Conservation (phyloP, 2,329 filamentous ascomycete species). For the Leptographium lundbergii region DNA sequence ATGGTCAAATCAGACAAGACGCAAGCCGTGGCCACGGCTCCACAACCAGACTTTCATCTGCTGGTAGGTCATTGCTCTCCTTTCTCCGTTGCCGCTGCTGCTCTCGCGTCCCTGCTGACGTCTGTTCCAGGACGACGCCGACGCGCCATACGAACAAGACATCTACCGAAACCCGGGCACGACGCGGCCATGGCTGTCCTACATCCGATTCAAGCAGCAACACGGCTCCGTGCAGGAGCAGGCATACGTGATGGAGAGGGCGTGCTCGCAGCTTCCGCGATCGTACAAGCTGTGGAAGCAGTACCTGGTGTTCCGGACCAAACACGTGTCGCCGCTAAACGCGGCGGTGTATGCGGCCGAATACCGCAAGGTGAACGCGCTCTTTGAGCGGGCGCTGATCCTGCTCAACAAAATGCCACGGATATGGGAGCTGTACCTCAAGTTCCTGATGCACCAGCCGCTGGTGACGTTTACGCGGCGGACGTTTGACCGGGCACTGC, state of each 20-base stretch:
- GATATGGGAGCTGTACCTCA: conserved; percentile 96
- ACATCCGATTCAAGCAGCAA: conserved; percentile 80
- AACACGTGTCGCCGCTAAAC: conserved; percentile 72
- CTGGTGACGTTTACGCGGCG: conserved; percentile 74
- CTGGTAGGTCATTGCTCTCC: conserved; percentile 1
- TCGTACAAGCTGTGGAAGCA: conserved; percentile 98
- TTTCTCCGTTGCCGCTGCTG: background rate
- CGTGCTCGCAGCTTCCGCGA: conserved; percentile 76
- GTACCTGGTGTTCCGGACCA: conserved; percentile 77
- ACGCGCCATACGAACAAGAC: conserved; percentile 94
- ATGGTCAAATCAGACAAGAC: background rate
- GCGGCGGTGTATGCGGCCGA: conserved; percentile 67
- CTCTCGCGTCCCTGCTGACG: background rate
- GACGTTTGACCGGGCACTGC: conserved; percentile 83
- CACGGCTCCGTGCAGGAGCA: conserved; percentile 80
- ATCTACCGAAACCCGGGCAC: conserved; percentile 73
- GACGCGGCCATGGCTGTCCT: conserved; percentile 89
- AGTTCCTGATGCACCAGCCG: conserved; percentile 84
- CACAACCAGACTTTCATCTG: conserved; percentile 7
- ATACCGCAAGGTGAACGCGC: conserved; percentile 84
- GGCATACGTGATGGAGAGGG: conserved; percentile 76
- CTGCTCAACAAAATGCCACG: conserved; percentile 97
- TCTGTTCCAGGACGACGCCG: conserved; percentile 49
- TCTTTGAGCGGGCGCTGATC: conserved; percentile 86
- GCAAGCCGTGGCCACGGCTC: background rate